These are phyloP conservation scores for Leccinum subtestaceum DNA, from an alignment of 768 basidiomycete species.

Conservation along the genomic window DNA sequence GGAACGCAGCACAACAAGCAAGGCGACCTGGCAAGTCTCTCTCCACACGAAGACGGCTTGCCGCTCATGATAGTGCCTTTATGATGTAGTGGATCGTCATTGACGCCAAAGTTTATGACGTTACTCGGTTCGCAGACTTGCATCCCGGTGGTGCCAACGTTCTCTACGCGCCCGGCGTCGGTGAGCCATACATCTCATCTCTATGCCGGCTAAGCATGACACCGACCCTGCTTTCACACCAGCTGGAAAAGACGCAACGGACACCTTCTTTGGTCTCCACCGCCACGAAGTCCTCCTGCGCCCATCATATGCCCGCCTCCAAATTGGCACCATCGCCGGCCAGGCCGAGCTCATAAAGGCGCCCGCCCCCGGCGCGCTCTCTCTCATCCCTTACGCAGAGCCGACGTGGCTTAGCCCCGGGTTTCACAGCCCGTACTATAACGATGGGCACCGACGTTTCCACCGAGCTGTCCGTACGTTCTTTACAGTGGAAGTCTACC, in stretches of 20 bases:
- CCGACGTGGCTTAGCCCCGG: slow-evolving; percentile 74
- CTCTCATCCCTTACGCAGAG: slow-evolving; percentile 81
- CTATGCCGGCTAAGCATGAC: not conserved
- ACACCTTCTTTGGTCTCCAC: slow-evolving; percentile 83
- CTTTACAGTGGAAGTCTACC: slow-evolving; percentile 67
- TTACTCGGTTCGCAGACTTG: slow-evolving; percentile 76
- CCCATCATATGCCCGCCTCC: slow-evolving; percentile 69
- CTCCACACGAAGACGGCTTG: not conserved
- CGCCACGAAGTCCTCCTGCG: slow-evolving; percentile 74
- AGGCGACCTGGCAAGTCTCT: slow-evolving; percentile 65
- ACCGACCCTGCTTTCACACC: not conserved
- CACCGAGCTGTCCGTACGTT: slow-evolving; percentile 76
- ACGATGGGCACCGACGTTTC: slow-evolving; percentile 67
- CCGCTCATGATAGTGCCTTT: slow-evolving; percentile 1
- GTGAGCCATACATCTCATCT: slow-evolving; percentile 36
- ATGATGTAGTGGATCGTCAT: slow-evolving; percentile 72
- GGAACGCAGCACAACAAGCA: slow-evolving; percentile 75
- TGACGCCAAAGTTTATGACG: slow-evolving; percentile 77
- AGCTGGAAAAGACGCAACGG: slow-evolving; percentile 76
- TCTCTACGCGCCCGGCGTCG: slow-evolving; percentile 60
- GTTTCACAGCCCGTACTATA: slow-evolving; percentile 76
- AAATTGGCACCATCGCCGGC: slow-evolving; percentile 61
- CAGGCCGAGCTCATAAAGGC: slow-evolving; percentile 55
- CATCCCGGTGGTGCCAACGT: slow-evolving; percentile 86
- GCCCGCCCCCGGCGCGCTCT: slow-evolving; percentile 59